These are phyloP conservation scores for Penicillium verhagenii DNA, from an alignment of 495 filamentous ascomycete species.

Conservation along the genomic window DNA sequence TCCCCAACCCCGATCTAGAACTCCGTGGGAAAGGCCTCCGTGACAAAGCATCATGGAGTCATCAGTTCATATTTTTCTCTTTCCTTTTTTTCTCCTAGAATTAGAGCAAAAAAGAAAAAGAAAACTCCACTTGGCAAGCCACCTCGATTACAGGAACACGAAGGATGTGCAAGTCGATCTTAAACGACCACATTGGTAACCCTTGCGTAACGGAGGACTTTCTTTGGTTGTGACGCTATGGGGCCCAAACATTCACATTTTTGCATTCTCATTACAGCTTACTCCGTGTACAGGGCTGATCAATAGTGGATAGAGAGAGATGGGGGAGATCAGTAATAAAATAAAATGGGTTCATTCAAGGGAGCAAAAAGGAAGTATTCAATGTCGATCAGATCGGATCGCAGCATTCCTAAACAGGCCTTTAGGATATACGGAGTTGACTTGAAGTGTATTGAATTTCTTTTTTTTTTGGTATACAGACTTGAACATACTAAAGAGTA, in stretches of 20 bases:
- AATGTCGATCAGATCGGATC: constrained; percentile 32
- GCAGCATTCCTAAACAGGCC: constrained; percentile 15
- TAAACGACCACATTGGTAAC: constrained; percentile 33
- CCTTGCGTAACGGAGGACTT: constrained; percentile 41
- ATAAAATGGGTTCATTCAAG: not conserved
- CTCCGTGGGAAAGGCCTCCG: constrained; percentile 16
- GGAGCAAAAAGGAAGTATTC: constrained; percentile 15
- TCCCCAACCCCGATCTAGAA: constrained; percentile 12
- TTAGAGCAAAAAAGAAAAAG: too few species aligned
- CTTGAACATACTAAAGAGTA: too few species aligned
- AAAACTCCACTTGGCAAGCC: constrained; percentile 17
- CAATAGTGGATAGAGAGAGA: constrained; percentile 1
- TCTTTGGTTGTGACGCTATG: constrained; percentile 16
- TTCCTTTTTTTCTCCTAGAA: not conserved
- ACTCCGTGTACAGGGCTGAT: constrained; percentile 26
- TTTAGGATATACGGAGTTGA: not conserved
- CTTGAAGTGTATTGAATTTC: not conserved
- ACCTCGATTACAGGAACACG: constrained; percentile 13
- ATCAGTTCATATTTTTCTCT: constrained; percentile 4
- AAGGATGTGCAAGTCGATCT: constrained; percentile 23
- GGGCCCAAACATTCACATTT: constrained; percentile 5
- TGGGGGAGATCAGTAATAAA: too few species aligned
- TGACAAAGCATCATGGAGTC: constrained; percentile 19
- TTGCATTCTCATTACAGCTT: constrained; percentile 24
- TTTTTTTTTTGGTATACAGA: too few species aligned